Base-by-base conservation (phyloP, 2,329 filamentous ascomycete genomes). In the Berkeleyomyces basicola region DNA sequence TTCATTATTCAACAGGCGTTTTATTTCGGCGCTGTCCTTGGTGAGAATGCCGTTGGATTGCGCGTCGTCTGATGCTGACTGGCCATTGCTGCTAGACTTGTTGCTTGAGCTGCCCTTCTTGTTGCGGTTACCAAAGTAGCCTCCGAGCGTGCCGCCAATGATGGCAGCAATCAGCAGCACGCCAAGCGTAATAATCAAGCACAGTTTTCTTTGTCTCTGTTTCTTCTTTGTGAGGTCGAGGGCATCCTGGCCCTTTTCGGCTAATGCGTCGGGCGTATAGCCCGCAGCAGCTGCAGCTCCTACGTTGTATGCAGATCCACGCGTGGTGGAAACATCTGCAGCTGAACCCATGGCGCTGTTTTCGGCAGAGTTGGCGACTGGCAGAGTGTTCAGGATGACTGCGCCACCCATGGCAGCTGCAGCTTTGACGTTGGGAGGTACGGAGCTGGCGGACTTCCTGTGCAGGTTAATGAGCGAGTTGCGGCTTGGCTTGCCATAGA, bases 1-100 rank as follows among this genome's bases (percentile, higher is more conserved):
- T 0, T 78, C 71, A 73, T 96, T 96, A 75, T 87, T 85, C 77
- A 96, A 78, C 11, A 97, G 78, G 3, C 78, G 78, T 75, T 95
- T 80, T 74, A 96, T 95, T 73, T 95, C 87, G 1, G 75, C 67
- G 7, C 89, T 95, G 72, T 92, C 76, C 71, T 85, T 84, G 72
- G 79, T 75, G 5, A 96, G 80, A 66, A 92, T 87, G 49, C 86
- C 84, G 68, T 88, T 88, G 62, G 77, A 73, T 10, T 75, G 71
- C 0, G 74, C 70, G 70, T 92, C 87, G n/a, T 80, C 75, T 3
- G 73, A 72, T 0, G 86, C 83, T 1, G 82, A 80, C 57, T 78
- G 70, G 9, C 74, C 76, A 59, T 72, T 68, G 62, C 68, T 66
- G 67, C 71, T 68, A 53, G 67, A 61, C 33, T 67, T 65, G 43